These are phyloP conservation scores for Casaregolazyma lundiana DNA, from an alignment of 1,139 yeast genomes.

Conservation along the genomic window DNA sequence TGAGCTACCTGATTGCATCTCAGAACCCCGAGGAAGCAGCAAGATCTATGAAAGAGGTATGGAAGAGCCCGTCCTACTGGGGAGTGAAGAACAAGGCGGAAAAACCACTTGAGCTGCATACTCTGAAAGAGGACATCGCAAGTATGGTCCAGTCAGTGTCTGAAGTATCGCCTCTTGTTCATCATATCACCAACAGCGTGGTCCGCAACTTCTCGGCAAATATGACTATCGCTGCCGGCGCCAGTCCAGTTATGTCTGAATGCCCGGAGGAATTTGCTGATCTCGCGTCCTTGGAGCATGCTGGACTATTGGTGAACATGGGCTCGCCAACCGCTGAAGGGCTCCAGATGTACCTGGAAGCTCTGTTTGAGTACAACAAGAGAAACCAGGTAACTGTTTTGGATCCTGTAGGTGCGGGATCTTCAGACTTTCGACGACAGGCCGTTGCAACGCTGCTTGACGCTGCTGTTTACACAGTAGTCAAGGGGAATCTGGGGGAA, in stretches of 20 bases:
- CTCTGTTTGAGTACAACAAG: conserved; percentile 55
- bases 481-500: conserved; percentile 89
- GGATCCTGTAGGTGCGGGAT: conserved; percentile 94
- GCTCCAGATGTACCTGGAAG: conserved; percentile 46
- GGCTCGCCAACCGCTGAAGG: conserved; percentile 60
- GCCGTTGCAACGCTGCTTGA: conserved; percentile 50
- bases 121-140: conserved; percentile 13
- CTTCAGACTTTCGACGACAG: conserved; percentile 54
- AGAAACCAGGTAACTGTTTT: conserved; percentile 61
- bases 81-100: background rate
- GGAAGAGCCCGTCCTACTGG: conserved; percentile 8
- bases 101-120: background rate
- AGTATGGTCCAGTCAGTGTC: conserved; percentile 20
- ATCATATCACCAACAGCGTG: conserved; percentile 87
- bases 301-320: conserved; percentile 63
- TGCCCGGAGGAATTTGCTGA: conserved; percentile 62
- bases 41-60: conserved; percentile 23
- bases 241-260: conserved; percentile 92
- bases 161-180: conserved; percentile 55
- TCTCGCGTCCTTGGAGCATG: conserved; percentile 50
- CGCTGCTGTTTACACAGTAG: conserved; percentile 58
- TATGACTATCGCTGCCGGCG: conserved; percentile 80
- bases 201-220: conserved; percentile 88
- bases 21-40: conserved; percentile 56
- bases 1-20: conserved; percentile 78